Evolutionary conservation across 371 early-diverging fungal genomes (phyloP).

Genomic region (Syncephalastrum contaminatum): DNA sequence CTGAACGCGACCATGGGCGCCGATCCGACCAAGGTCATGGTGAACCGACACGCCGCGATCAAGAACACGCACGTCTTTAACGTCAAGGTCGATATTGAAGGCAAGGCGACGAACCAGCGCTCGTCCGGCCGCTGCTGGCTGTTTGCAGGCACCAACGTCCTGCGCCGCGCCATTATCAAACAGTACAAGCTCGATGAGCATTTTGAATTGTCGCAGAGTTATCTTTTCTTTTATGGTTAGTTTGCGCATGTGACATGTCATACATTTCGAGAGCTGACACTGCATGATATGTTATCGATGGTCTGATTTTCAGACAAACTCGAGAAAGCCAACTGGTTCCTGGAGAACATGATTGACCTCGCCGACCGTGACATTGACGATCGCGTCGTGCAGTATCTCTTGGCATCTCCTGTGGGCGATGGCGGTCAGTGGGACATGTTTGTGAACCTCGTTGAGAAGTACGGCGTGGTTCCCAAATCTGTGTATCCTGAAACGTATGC

Average conservation of each 20-base stretch:
- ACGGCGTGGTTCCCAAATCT: conserved; percentile 57
- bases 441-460: conserved; percentile 69
- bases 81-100: conserved; percentile 61
- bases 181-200: conserved; percentile 68
- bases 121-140: conserved; percentile 85
- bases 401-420: conserved; percentile 61
- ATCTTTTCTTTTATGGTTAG: conserved; percentile 79
- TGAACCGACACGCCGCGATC: conserved; percentile 50
- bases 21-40: conserved; percentile 56
- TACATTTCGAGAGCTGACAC: conserved; percentile 2
- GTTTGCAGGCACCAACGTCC: conserved; percentile 67
- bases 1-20: conserved; percentile 63
- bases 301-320: conserved; percentile 49
- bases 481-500: conserved; percentile 72
- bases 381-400: conserved; percentile 72
- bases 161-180: conserved; percentile 34
- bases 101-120: conserved; percentile 74
- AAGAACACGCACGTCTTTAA: conserved; percentile 57
- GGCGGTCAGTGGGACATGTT: conserved; percentile 85
- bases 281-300: neutral
- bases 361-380: conserved; percentile 64
- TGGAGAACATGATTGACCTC: conserved; percentile 74
- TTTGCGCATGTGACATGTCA: neutral
- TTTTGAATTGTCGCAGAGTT: conserved; percentile 80
- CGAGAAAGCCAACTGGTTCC: conserved; percentile 82